Percentiles rank a stretch among this genome's conserved stretches.
Conservation (phyloP, 306 rosid species). For the Hippophae tibetana region DNA sequence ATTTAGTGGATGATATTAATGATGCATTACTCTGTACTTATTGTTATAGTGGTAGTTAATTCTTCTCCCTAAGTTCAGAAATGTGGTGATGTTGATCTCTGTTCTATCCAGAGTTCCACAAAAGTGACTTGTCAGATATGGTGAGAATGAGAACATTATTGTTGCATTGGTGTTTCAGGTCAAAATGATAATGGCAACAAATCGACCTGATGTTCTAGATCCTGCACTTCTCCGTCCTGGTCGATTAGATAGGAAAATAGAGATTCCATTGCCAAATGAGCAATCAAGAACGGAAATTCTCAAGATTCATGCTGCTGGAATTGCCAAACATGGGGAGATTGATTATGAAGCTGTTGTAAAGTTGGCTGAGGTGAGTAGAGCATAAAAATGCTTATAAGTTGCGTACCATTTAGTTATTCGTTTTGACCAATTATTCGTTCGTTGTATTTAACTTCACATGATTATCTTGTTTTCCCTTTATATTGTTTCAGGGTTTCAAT, state of each 20-base stretch:
- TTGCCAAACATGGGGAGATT: slow-evolving; percentile 94
- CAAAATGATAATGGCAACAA: slow-evolving; percentile 74
- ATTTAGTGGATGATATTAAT: background rate
- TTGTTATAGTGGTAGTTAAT: too few species aligned
- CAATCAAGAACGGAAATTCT: slow-evolving; percentile 92
- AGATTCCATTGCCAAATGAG: slow-evolving; percentile 94
- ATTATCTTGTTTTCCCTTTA: background rate
- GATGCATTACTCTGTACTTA: too few species aligned
- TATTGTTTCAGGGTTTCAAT: slow-evolving; percentile 65
- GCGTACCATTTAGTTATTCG: too few species aligned
- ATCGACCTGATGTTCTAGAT: slow-evolving; percentile 42
- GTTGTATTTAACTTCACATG: background rate
- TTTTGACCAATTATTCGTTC: background rate
- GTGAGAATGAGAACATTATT: background rate
- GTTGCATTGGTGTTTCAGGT: slow-evolving; percentile 37
- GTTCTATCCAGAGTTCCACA: too few species aligned
- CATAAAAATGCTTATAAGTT: background rate
- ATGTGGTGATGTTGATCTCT: too few species aligned
- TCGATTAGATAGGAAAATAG: slow-evolving; percentile 64
- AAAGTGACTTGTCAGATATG: too few species aligned
- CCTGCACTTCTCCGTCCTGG: slow-evolving; percentile 46
- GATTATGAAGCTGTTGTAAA: slow-evolving; percentile 97
- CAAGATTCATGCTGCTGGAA: slow-evolving; percentile 95
- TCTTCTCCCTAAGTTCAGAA: too few species aligned
- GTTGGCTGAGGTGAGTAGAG: slow-evolving; percentile 74